A percentile compares a stretch with the other conserved stretches of the same genome.
phyloP scores from a whole-genome alignment of 78 protist genomes.

The Protostelium mycophagum region DNA sequence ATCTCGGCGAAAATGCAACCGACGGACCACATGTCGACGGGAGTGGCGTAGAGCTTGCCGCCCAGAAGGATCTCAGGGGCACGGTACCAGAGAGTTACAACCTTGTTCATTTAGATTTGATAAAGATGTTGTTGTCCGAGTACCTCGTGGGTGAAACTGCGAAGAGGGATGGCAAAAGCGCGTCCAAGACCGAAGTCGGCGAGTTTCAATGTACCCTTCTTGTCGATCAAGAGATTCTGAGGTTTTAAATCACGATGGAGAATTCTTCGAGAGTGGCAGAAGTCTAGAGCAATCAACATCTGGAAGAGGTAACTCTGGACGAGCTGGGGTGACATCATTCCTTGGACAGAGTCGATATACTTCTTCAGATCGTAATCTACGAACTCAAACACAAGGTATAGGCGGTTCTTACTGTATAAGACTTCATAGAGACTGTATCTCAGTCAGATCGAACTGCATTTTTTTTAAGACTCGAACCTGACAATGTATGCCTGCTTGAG shows the following conservation, averaged over 20 bases:
- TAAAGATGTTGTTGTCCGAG: conserved; percentile 61
- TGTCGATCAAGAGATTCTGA: conserved; percentile 89
- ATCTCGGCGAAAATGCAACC: conserved; percentile 99
- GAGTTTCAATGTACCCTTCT: conserved; percentile 83
- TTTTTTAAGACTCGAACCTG: background rate
- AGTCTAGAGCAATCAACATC: conserved; percentile 79
- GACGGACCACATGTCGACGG: conserved; percentile 95
- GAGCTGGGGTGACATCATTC: conserved; percentile 20
- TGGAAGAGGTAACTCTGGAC: conserved; percentile 60
- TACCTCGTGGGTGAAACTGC: conserved; percentile 90
- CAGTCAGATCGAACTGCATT: conserved; percentile 17
- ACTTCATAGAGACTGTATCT: conserved; percentile 85
- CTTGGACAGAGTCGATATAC: conserved; percentile 58
- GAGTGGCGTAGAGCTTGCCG: conserved; percentile 75
- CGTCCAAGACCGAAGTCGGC: conserved; percentile 98
- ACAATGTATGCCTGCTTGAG: conserved; percentile 94
- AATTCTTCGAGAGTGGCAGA: conserved; percentile 80
- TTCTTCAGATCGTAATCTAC: conserved; percentile 92
- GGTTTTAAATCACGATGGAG: conserved; percentile 98
- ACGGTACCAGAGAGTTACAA: conserved; percentile 95
- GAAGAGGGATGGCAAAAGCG: conserved; percentile 91
- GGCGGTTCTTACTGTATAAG: conserved; percentile 83
- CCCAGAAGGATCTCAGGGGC: conserved; percentile 99
- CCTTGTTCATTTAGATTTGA: conserved; percentile 74
- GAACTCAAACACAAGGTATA: conserved; percentile 97